Percentiles rank a stretch among this genome's conserved stretches.
phyloP scores from a whole-genome alignment of 164 flowering plant genomes.

The Vitis vinifera region ASM3070453v1 NC_081822.1:3944001-3944500 shows the following conservation, averaged over 20 bases:
- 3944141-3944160: too few species aligned
- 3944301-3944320: slow-evolving; percentile 3
- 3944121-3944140: too few species aligned
- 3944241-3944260: slow-evolving; percentile 69
- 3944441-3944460: slow-evolving; percentile 32
- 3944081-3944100: too few species aligned
- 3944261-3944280: slow-evolving; percentile 96
- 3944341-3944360: slow-evolving; percentile 15
- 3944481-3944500: slow-evolving; percentile 65
- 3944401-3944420: slow-evolving; percentile 43
- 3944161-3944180: too few species aligned
- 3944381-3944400: slow-evolving; percentile 87
- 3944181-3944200: too few species aligned
- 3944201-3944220: neutral
- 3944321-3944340: slow-evolving; percentile 6
- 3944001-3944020: too few species aligned
- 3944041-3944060: too few species aligned
- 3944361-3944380: slow-evolving; percentile 98
- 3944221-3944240: slow-evolving; percentile 9
- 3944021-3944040: too few species aligned
- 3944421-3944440: slow-evolving; percentile 34
- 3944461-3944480: slow-evolving; percentile 33
- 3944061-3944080: too few species aligned
- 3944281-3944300: slow-evolving; percentile 88
- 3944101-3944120: too few species aligned